phyloP scores from a whole-genome alignment of 345 rosid species.

The Pseudoturritis turrita region DNA sequence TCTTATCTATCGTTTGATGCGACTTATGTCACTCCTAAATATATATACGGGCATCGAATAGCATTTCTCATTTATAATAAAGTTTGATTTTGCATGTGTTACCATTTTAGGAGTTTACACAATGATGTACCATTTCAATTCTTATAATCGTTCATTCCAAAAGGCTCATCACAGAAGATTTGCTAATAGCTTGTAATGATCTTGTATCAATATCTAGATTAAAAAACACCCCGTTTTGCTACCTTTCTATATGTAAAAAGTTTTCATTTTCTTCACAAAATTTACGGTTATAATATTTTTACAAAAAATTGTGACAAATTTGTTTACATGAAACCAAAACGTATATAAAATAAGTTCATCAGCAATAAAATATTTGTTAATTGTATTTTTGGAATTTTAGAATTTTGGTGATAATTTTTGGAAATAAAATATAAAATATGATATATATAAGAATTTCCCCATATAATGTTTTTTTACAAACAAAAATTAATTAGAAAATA shows the following conservation, averaged over 20 bases:
- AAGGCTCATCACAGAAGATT: background rate
- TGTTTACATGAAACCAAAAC: background rate
- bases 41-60: background rate
- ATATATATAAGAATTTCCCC: too few species aligned
- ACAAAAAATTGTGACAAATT: too few species aligned
- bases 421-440: too few species aligned
- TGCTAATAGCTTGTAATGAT: background rate
- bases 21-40: background rate
- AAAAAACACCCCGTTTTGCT: background rate
- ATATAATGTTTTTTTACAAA: too few species aligned
- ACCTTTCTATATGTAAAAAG: background rate
- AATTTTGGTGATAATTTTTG: too few species aligned
- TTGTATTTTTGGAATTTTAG: too few species aligned
- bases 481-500: too few species aligned
- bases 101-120: background rate
- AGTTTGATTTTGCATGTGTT: constrained; percentile 9
- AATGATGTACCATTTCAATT: background rate
- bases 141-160: background rate
- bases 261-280: too few species aligned
- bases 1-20: constrained; percentile 6
- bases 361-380: background rate
- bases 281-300: background rate
- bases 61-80: background rate
- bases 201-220: background rate
- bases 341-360: background rate